phyloP scores from a whole-genome alignment of 192 early-diverging fungal species.

The Mortierella claussenii region DNA sequence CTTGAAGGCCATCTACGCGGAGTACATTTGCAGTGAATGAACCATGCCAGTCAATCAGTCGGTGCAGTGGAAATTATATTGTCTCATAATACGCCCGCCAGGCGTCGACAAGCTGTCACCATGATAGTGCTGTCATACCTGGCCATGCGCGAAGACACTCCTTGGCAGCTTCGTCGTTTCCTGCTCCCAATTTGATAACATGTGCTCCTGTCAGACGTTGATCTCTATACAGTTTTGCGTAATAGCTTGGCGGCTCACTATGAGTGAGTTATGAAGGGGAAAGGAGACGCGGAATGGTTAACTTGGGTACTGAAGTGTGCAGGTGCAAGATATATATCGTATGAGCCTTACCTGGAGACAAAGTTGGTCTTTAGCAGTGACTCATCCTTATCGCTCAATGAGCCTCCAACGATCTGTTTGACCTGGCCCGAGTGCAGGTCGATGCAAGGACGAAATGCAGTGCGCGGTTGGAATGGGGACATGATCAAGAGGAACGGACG shows the following conservation, averaged over 20 bases:
- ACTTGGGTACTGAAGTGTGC: background rate
- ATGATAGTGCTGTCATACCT: slow-evolving; percentile 52
- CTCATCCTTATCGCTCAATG: slow-evolving; percentile 74
- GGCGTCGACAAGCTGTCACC: no score
- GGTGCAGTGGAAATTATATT: no score
- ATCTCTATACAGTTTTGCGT: slow-evolving; percentile 81
- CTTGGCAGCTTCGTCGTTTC: slow-evolving; percentile 87
- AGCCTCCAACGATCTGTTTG: slow-evolving; percentile 98
- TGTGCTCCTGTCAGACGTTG: slow-evolving; percentile 85
- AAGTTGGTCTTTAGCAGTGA: slow-evolving; percentile 87
- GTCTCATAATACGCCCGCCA: no score
- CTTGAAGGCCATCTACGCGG: slow-evolving; percentile 79
- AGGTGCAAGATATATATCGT: slow-evolving; percentile 1
- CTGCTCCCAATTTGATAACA: slow-evolving; percentile 93
- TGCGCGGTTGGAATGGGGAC: slow-evolving; percentile 22
- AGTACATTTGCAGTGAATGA: no score
- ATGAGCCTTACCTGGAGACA: slow-evolving; percentile 89
- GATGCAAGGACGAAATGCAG: slow-evolving; percentile 96
- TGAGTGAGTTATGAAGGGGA: slow-evolving; percentile 5
- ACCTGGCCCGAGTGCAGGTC: slow-evolving; percentile 97
- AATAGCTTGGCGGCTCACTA: slow-evolving; percentile 82
- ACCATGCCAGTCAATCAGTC: no score
- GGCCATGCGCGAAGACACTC: slow-evolving; percentile 90
- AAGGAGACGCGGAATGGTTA: background rate
- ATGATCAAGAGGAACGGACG: background rate